Evolutionary conservation across 2,329 filamentous ascomycete genomes (phyloP).

Genomic region (Stagonosporopsis rhizophila): DNA sequence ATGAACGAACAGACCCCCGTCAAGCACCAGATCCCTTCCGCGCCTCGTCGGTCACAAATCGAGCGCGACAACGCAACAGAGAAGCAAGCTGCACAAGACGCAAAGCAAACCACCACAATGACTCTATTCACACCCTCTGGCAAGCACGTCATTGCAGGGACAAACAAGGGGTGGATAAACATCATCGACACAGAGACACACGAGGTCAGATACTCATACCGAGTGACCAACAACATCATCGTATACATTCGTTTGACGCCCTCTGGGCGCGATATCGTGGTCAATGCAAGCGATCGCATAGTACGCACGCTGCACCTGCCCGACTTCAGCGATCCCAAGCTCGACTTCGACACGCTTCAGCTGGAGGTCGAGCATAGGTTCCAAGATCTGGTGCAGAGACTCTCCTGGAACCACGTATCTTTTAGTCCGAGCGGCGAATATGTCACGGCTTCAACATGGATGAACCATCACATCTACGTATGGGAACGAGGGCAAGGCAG

Average conservation of each 20-base stretch:
- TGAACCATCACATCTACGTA: constrained; percentile 98
- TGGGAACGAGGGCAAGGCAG: constrained; percentile 96
- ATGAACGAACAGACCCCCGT: constrained; percentile 72
- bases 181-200: constrained; percentile 85
- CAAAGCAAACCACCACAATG: constrained; percentile 92
- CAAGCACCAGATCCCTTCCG: constrained; percentile 80
- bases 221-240: constrained; percentile 85
- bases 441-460: constrained; percentile 93
- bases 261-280: constrained; percentile 85
- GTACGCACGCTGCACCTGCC: constrained; percentile 92
- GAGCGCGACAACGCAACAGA: constrained; percentile 77
- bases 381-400: constrained; percentile 92
- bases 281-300: constrained; percentile 93
- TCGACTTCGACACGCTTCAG: constrained; percentile 85
- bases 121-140: constrained; percentile 86
- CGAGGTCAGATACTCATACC: constrained; percentile 86
- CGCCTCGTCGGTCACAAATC: constrained; percentile 74
- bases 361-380: constrained; percentile 97
- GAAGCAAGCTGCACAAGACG: constrained; percentile 89
- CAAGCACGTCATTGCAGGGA: constrained; percentile 88
- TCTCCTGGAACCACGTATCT: constrained; percentile 96
- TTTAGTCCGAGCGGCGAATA: constrained; percentile 96
- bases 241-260: constrained; percentile 84
- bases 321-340: constrained; percentile 67
- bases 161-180: constrained; percentile 95